Evolutionary conservation across 306 rosid genomes (phyloP).

Genomic region (Cicer chorassanicum): DNA sequence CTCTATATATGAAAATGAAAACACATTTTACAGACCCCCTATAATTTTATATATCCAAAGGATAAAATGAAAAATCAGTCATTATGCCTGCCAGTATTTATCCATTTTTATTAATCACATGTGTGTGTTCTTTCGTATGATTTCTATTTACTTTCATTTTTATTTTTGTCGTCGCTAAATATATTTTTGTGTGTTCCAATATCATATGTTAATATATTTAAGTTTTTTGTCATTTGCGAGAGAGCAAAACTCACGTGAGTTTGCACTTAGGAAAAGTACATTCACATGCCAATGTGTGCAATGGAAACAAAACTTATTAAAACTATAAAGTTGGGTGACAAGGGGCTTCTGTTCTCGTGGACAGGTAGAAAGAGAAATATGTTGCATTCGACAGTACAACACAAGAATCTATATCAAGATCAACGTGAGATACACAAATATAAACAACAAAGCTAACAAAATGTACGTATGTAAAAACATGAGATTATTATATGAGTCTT

Average conservation of each 20-base stretch:
- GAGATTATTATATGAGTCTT: too few species aligned
- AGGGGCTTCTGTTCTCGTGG: constrained; percentile 58
- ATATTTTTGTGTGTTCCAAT: constrained; percentile 6
- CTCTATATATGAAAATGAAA: constrained; percentile 49
- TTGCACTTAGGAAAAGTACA: constrained; percentile 91
- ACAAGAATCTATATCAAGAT: constrained; percentile 51
- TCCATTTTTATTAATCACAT: constrained; percentile 2
- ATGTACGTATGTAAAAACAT: background rate
- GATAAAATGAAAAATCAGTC: constrained; percentile 16
- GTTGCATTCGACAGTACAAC: constrained; percentile 52
- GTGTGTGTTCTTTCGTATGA: constrained; percentile 21
- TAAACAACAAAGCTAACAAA: constrained; percentile 32
- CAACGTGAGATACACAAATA: constrained; percentile 22
- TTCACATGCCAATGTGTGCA: constrained; percentile 83
- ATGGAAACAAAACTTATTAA: constrained; percentile 69
- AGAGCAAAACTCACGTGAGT: constrained; percentile 87
- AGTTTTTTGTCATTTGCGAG: constrained; percentile 72
- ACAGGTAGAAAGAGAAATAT: constrained; percentile 43
- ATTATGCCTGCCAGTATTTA: constrained; percentile 36
- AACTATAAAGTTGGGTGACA: constrained; percentile 70
- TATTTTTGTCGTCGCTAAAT: background rate
- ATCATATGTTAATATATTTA: constrained; percentile 28
- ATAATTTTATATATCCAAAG: constrained; percentile 2
- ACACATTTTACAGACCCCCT: constrained; percentile 44
- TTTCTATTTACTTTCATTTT: constrained; percentile 10